These are phyloP conservation scores for Tolypocladium guangdongense DNA, from an alignment of 2,329 filamentous ascomycete genomes.

Conservation along the genomic window DNA sequence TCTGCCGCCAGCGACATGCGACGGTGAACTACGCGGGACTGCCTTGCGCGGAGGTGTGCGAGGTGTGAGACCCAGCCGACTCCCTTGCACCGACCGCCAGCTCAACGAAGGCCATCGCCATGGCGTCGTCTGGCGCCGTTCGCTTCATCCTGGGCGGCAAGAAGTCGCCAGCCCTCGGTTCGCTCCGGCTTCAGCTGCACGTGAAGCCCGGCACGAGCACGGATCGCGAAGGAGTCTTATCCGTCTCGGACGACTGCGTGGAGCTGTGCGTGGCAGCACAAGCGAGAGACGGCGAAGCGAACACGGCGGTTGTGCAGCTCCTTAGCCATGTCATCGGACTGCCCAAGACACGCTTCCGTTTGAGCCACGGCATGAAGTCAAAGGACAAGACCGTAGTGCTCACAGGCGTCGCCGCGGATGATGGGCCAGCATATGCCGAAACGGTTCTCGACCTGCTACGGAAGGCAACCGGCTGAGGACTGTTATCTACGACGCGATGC, in stretches of 20 bases:
- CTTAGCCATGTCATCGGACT: conserved; percentile 49
- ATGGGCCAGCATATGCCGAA: conserved; percentile 14
- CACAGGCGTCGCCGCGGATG: conserved; percentile 20
- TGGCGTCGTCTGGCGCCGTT: conserved; percentile 24
- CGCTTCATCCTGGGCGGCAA: conserved; percentile 37
- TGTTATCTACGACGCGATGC: background rate
- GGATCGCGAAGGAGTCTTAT: conserved; percentile 47
- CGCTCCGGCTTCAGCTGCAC: conserved; percentile 51
- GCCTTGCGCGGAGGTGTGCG: background rate
- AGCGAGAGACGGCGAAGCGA: conserved; percentile 56
- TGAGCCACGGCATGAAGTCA: conserved; percentile 53
- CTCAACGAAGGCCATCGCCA: conserved; percentile 3
- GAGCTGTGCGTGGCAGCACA: conserved; percentile 57
- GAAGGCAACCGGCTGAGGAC: conserved; percentile 9
- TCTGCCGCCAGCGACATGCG: background rate
- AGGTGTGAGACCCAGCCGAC: background rate
- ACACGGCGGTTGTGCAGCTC: conserved; percentile 52
- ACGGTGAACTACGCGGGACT: background rate
- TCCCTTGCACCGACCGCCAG: no score
- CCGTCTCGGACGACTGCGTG: conserved; percentile 44
- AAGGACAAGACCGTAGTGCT: conserved; percentile 50
- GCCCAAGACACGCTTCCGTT: conserved; percentile 51
- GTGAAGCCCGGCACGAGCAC: conserved; percentile 57
- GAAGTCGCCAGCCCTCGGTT: conserved; percentile 28
- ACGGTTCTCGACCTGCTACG: conserved; percentile 16